Base-by-base conservation (phyloP, 352 stramenopile species). In the Phytophthora idaei region DNA sequence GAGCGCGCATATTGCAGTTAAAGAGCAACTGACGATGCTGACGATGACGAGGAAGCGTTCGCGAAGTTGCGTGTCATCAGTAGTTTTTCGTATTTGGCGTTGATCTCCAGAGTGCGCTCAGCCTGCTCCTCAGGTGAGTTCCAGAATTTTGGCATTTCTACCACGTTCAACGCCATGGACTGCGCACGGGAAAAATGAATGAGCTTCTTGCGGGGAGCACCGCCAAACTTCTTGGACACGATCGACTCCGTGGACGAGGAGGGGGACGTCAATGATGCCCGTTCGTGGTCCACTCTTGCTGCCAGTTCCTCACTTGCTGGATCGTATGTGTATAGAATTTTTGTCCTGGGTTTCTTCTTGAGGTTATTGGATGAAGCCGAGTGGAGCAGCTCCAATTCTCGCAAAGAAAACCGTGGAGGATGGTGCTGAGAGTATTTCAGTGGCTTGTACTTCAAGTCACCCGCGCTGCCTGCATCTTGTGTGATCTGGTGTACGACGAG, bases 371-470 rank as follows among this genome's bases (percentile, higher is more conserved):
- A 68, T 46, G 71, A 78, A 59, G 67, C 49, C 5, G 57, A 68
- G 44, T 60, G 58, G 36, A 77, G 64, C 17, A 74, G 32, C 12
- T 75, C 72, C 17, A 85, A 46, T 25, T 80, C 63, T 34, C 76
- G 73, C 46, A 90, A 54, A 1, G 84, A 90, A 21, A 80, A 82
- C 8, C 77, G 74, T 25, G 83, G 84, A 8, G 69, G 45, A 28
- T 84, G 72, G 10, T 78, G 69, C 32, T 81, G 72, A 4, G 79
- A 89, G 61, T 93, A 93, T 61, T 87, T 78, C 15, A 93, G 67
- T 3, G 85, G 85, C 60, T 93, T 93, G 73, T 93, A 93, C 67
- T 90, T 93, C 58, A 90, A 67, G 25, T 76, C 72, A 10, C 52
- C 48, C 8, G 54, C 64, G 37, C 68, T 79, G n/a, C 72, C 76